A percentile compares a stretch with the other conserved stretches of the same genome.
These are phyloP conservation scores for Aspergillus nomiae DNA, from an alignment of 2,329 filamentous ascomycete genomes.

Conservation along the genomic window DNA sequence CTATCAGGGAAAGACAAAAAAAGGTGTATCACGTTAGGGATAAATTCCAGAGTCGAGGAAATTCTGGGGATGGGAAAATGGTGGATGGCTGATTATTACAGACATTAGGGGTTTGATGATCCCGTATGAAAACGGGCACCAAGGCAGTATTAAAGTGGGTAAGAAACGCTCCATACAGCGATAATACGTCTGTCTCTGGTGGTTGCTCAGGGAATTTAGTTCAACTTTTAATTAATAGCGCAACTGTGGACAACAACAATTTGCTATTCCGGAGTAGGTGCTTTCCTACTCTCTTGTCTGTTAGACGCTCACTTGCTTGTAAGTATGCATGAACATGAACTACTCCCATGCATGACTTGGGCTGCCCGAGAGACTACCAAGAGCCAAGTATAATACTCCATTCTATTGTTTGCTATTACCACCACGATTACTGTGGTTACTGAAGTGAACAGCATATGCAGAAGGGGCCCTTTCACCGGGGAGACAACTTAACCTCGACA, in stretches of 20 bases:
- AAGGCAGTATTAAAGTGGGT: background rate
- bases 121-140: conserved; percentile 1
- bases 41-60: background rate
- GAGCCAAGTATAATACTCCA: background rate
- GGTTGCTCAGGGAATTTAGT: conserved; percentile 8
- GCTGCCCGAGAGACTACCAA: background rate
- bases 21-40: conserved; percentile 6
- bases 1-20: background rate
- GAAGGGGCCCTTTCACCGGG: background rate
- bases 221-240: background rate
- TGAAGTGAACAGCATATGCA: background rate
- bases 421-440: background rate
- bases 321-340: background rate
- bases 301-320: background rate
- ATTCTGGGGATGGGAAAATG: conserved; percentile 3
- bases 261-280: background rate
- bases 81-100: conserved; percentile 1
- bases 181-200: background rate
- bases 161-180: background rate
- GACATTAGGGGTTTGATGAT: background rate
- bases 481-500: background rate
- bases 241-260: background rate
- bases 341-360: background rate
- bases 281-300: background rate
- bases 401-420: background rate